A percentile compares a stretch with the other conserved stretches of the same genome.
phyloP scores from a whole-genome alignment of 2,329 filamentous ascomycete genomes.

The Neospermospora avenae region DNA sequence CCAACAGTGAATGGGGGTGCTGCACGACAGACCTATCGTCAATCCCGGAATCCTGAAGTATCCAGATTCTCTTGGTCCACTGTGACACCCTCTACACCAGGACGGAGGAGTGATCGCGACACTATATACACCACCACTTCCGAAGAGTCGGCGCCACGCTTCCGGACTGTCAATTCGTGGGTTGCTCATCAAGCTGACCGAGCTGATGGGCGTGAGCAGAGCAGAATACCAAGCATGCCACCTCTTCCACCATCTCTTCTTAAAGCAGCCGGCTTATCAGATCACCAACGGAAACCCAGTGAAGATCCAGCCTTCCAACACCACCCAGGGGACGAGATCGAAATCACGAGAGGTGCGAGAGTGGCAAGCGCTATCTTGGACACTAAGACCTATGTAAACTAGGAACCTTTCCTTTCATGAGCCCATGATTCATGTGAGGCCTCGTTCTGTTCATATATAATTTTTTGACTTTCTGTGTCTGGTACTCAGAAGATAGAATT shows the following conservation, averaged over 20 bases:
- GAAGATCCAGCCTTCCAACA: slow-evolving; percentile 32
- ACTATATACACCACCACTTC: slow-evolving; percentile 34
- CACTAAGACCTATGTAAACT: slow-evolving; percentile 28
- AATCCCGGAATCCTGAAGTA: slow-evolving; percentile 19
- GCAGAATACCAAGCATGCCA: slow-evolving; percentile 31
- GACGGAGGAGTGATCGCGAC: slow-evolving; percentile 27
- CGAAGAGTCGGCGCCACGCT: slow-evolving; percentile 44
- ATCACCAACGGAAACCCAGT: slow-evolving; percentile 30
- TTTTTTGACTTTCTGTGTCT: slow-evolving; percentile 20
- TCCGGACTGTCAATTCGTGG: slow-evolving; percentile 60
- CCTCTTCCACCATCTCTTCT: slow-evolving; percentile 25
- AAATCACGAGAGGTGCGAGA: slow-evolving; percentile 27
- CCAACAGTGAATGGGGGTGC: slow-evolving; percentile 19
- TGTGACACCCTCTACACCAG: slow-evolving; percentile 13
- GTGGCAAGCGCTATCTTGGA: slow-evolving; percentile 34
- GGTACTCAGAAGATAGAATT: slow-evolving; percentile 23
- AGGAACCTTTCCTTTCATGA: slow-evolving; percentile 8
- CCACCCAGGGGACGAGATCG: slow-evolving; percentile 34
- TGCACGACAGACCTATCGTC: slow-evolving; percentile 21
- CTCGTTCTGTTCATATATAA: slow-evolving; percentile 25
- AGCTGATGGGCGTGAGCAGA: slow-evolving; percentile 46
- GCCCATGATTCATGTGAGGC: background rate
- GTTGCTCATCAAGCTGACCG: slow-evolving; percentile 60
- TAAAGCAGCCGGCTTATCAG: slow-evolving; percentile 6
- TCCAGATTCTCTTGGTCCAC: slow-evolving; percentile 34